Base-by-base conservation (phyloP, 768 basidiomycete species). In the Kwoniella mangroviensis region DNA sequence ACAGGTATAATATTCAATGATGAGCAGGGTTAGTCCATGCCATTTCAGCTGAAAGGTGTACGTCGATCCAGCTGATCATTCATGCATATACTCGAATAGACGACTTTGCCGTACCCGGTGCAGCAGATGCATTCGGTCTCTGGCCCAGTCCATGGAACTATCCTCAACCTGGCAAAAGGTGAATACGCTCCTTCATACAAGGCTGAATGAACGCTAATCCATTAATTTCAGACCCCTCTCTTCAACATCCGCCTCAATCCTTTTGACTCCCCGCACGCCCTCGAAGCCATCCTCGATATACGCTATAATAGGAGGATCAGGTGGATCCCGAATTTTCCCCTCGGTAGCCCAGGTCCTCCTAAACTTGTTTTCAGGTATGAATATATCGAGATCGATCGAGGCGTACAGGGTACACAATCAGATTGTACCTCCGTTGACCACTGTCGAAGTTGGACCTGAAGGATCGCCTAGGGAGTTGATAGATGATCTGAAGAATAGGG, bases 1-100 rank as follows among this genome's bases (percentile, higher is more conserved):
- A 97, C 94, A 7, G 95, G 96, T 0, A 86, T 98, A 34, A 87
- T 98, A 61, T 83, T 98, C 52, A 98, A 98, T 76, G 89, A 98
- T 77, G 92, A 96, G 86, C 89, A 87, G 75, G 74, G 83, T 76
- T 59, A 59, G 75, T 68, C 6, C 6, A 19, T 15, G 62, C 1
- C 53, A 45, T n/a, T 34, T 10, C 21, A 21, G 41, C 65, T 56
- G 21, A n/a, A 9, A 19, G 60, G 45, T 24, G 49, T 24, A 13
- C 15, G 22, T 34, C 45, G 56, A 66, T 41, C 26, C 19, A 49
- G 45, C 45, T 49, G 17, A 68, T 58, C 28, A 24, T 15, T n/a
- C n/a, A 17, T 34, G 34, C 6, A 55, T 60, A 45, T 24, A 34
- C 26, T 24, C 57, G 28, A n/a, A 52, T 34, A 91, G 92, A 94